Percentiles rank a stretch among this genome's conserved stretches.
Evolutionary conservation across 352 stramenopile species (phyloP).

Genomic region (Globisporangium heterothallicum): DNA sequence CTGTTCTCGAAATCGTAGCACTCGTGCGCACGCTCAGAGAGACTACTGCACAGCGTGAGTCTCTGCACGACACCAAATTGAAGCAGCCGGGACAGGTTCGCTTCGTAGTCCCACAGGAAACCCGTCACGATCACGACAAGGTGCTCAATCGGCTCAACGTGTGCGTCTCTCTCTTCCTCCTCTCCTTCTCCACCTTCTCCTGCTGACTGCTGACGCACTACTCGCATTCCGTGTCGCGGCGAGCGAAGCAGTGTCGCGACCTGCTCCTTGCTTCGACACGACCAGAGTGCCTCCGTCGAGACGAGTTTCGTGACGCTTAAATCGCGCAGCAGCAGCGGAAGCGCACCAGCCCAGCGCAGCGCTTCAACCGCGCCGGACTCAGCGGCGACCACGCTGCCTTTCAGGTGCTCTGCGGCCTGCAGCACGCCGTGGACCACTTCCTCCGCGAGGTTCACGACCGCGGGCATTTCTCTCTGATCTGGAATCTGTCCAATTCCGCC

Average conservation of each 20-base stretch:
- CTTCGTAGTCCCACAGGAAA: conserved; percentile 65
- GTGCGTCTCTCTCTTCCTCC: too few relatives aligned
- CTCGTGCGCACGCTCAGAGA: conserved; percentile 66
- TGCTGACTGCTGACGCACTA: not conserved
- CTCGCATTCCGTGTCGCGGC: conserved; percentile 1
- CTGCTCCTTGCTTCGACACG: conserved; percentile 14
- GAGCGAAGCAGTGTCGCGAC: conserved; percentile 20
- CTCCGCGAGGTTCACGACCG: conserved; percentile 46
- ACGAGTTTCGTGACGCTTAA: conserved; percentile 50
- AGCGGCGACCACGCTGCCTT: conserved; percentile 36
- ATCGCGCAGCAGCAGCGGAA: conserved; percentile 64
- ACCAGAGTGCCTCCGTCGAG: conserved; percentile 26
- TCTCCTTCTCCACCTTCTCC: conserved; percentile 6
- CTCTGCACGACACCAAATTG: conserved; percentile 27
- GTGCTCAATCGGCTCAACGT: conserved; percentile 21
- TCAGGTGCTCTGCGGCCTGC: conserved; percentile 48
- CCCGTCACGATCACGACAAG: conserved; percentile 49
- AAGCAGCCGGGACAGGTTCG: conserved; percentile 29
- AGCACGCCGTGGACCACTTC: conserved; percentile 52
- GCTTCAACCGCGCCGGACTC: conserved; percentile 55
- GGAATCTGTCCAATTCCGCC: too few relatives aligned
- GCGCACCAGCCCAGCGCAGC: conserved; percentile 56
- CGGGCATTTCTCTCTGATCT: not conserved
- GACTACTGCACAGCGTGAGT: conserved; percentile 54
- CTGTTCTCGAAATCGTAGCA: conserved; percentile 49